These are phyloP conservation scores for Halophytophthora batemanensis DNA, from an alignment of 352 stramenopile species.

Conservation along the genomic window DNA sequence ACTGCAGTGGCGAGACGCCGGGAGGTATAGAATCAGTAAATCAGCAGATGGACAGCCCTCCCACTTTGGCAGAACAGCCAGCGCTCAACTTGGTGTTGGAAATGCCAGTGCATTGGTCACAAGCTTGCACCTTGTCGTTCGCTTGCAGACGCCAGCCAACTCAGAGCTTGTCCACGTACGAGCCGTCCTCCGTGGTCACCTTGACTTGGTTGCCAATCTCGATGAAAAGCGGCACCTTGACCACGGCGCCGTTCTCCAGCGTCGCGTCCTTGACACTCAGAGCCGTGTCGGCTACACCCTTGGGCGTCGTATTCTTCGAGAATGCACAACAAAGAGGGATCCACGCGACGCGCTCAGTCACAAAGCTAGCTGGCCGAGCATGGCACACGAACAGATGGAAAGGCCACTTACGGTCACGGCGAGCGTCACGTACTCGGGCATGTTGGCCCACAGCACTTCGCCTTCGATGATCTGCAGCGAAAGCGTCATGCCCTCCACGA, in stretches of 20 bases:
- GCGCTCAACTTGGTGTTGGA: no score
- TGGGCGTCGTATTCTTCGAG: constrained; percentile 66
- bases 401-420: constrained; percentile 47
- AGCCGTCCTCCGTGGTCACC: constrained; percentile 66
- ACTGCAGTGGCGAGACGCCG: no score
- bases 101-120: no score
- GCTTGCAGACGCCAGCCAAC: no score
- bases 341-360: constrained; percentile 5
- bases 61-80: no score
- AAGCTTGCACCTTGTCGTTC: no score
- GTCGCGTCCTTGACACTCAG: constrained; percentile 83
- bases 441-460: constrained; percentile 83
- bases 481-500: constrained; percentile 76
- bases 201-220: constrained; percentile 77
- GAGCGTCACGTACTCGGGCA: constrained; percentile 79
- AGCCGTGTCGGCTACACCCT: constrained; percentile 70
- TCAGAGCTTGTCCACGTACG: constrained; percentile 79
- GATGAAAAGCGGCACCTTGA: constrained; percentile 85
- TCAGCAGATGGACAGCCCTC: no score
- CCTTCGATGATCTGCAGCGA: constrained; percentile 84
- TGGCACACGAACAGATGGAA: neutral
- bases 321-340: constrained; percentile 1
- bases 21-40: no score
- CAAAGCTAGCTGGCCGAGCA: neutral
- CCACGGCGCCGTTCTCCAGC: constrained; percentile 68